Evolutionary conservation across 2,329 filamentous ascomycete genomes (phyloP), one percentile per base, ranked within the genome.

Genomic region (Nectriaceae sp.): DNA sequence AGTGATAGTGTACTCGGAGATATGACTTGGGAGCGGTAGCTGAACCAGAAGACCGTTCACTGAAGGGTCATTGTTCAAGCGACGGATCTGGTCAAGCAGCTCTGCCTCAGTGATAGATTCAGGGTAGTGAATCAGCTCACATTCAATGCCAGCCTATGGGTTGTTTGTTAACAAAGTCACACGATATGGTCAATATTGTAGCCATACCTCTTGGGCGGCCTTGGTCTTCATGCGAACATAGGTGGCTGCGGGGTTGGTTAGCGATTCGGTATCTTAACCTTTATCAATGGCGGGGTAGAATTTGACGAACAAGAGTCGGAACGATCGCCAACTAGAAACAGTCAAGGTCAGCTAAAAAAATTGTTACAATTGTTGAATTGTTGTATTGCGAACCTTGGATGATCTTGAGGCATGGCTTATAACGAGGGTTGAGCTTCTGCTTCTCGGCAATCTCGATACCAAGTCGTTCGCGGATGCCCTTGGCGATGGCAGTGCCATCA

Each of bases 141-240:
- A 97, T 55, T 82, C 79, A 67, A 99, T 97, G 65, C 90, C 90
- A 65, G 92, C 91, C 89, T 93, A 61, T n/a, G 50, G 42, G 40
- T 18, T 10, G 35, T 44, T 11, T 42, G 36, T 40, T 13, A 41
- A 21, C n/a, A n/a, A n/a, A n/a, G n/a, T 11, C 20, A 8, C 15
- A 6, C n/a, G 11, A 41, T 20, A 29, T 33, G 40, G 20, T 39
- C 26, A 42, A n/a, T n/a, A n/a, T n/a, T 5, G 10, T 4, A 42
- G 19, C 44, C 74, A 61, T 76, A 91, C 89, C 81, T 97, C 94
- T 69, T 89, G 79, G 49, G 94, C 94, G 58, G 94, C 94, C 81
- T 97, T 99, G 66, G 97, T 77, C 78, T 99, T 99, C 94, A 99
- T 99, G 75, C 92, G 92, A 73, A 99, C 93, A 88, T 99, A 99